These are phyloP conservation scores for Colletotrichum horii DNA, from an alignment of 2,329 filamentous ascomycete species.

Conservation along the genomic window DNA sequence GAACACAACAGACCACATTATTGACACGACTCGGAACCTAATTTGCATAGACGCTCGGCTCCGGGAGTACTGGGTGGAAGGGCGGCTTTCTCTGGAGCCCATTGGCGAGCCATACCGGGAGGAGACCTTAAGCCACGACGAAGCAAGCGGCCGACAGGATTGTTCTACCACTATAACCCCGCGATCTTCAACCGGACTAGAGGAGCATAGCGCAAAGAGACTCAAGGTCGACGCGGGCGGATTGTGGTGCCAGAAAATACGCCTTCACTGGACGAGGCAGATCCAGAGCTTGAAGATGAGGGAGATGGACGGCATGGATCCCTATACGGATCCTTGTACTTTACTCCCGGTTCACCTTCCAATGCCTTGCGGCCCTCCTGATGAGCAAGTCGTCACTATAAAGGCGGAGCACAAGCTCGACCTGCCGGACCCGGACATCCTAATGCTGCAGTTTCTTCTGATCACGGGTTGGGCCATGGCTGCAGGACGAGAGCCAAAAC, in stretches of 20 bases:
- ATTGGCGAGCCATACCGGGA: neutral
- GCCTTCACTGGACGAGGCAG: neutral
- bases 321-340: neutral
- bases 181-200: too few species aligned
- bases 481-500: neutral
- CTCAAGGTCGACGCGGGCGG: neutral
- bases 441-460: neutral
- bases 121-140: neutral
- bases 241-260: neutral
- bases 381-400: neutral
- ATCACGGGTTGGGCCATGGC: neutral
- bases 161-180: too few species aligned
- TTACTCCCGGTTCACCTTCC: neutral
- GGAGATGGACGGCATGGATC: neutral
- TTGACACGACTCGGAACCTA: neutral
- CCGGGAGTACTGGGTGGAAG: neutral
- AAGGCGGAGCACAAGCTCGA: neutral
- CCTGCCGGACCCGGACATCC: neutral
- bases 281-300: neutral
- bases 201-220: neutral
- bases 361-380: neutral
- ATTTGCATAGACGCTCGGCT: neutral
- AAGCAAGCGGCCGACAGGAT: neutral
- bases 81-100: neutral
- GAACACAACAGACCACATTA: neutral